A percentile compares a stretch with the other conserved stretches of the same genome.
Evolutionary conservation across 306 rosid genomes (phyloP).

Genomic region (Rosa lucieae): DNA sequence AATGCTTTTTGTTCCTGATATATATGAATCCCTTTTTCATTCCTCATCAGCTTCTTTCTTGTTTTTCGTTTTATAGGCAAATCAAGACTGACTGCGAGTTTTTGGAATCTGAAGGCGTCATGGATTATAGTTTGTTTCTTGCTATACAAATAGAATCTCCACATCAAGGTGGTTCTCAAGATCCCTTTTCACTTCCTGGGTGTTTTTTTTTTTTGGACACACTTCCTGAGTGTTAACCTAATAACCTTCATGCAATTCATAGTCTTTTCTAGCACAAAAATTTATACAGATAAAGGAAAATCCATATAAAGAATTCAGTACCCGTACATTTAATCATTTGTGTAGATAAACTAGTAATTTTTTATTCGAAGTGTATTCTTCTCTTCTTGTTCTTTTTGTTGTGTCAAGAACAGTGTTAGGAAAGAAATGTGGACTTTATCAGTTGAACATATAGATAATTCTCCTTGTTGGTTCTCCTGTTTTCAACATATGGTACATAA

Average conservation of each 20-base stretch:
- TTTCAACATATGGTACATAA: not conserved
- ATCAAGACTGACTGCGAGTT: conserved; percentile 48
- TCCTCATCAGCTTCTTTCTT: conserved; percentile 1
- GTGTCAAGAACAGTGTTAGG: not conserved
- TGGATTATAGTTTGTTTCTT: conserved; percentile 51
- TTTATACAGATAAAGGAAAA: not conserved
- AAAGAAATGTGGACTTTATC: not conserved
- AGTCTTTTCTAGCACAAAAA: not conserved
- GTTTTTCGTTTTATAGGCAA: conserved; percentile 34
- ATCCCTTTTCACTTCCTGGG: not conserved
- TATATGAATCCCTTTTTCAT: not conserved
- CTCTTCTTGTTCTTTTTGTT: not conserved
- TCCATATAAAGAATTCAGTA: not conserved
- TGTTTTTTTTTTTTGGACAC: not conserved
- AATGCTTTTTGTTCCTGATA: not conserved
- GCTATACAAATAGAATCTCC: conserved; percentile 32
- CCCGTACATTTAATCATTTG: not conserved
- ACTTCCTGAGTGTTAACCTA: not conserved
- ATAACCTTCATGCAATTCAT: not conserved
- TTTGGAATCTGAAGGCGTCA: conserved; percentile 47
- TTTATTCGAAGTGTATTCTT: not conserved
- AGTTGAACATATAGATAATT: not conserved
- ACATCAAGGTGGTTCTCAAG: conserved; percentile 32
- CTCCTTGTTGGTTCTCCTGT: not conserved
- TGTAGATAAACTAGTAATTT: not conserved